phyloP scores from a whole-genome alignment of 2,329 filamentous ascomycete species.

The Pseudogymnoascus sp. region DNA sequence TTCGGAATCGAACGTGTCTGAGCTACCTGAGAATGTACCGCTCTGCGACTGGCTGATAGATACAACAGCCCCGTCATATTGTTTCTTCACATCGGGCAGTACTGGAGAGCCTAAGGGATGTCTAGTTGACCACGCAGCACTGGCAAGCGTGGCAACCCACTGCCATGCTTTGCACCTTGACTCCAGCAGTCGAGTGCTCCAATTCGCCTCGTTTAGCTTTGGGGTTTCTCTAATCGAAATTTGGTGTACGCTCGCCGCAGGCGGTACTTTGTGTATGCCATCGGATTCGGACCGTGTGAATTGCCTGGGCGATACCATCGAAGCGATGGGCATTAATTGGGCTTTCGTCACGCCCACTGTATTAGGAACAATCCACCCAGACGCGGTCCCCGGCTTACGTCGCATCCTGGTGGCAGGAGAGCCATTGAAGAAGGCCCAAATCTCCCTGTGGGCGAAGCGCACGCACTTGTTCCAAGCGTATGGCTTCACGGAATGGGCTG shows the following conservation, averaged over 20 bases:
- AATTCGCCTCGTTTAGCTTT: slow-evolving; percentile 15
- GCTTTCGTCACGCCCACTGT: slow-evolving; percentile 36
- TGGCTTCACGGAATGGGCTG: slow-evolving; percentile 33
- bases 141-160: slow-evolving; percentile 15
- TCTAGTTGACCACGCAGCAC: slow-evolving; percentile 23
- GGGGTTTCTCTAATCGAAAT: slow-evolving; percentile 5
- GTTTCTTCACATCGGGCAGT: slow-evolving; percentile 35
- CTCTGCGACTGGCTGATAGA: background rate
- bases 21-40: background rate
- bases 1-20: background rate
- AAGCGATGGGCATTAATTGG: slow-evolving; percentile 42
- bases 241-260: slow-evolving; percentile 3
- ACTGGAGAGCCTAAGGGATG: slow-evolving; percentile 43
- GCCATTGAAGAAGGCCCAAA: slow-evolving; percentile 41
- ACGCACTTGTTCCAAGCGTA: slow-evolving; percentile 44
- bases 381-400: slow-evolving; percentile 53
- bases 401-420: slow-evolving; percentile 30
- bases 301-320: slow-evolving; percentile 59
- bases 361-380: slow-evolving; percentile 75
- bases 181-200: slow-evolving; percentile 32
- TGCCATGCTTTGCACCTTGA: slow-evolving; percentile 27
- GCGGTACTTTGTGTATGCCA: slow-evolving; percentile 48
- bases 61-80: background rate
- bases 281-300: slow-evolving; percentile 58
- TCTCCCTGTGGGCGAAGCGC: slow-evolving; percentile 25